Conservation (phyloP, 805 yeast genomes). For the Soucietia sequanensis region DNA sequence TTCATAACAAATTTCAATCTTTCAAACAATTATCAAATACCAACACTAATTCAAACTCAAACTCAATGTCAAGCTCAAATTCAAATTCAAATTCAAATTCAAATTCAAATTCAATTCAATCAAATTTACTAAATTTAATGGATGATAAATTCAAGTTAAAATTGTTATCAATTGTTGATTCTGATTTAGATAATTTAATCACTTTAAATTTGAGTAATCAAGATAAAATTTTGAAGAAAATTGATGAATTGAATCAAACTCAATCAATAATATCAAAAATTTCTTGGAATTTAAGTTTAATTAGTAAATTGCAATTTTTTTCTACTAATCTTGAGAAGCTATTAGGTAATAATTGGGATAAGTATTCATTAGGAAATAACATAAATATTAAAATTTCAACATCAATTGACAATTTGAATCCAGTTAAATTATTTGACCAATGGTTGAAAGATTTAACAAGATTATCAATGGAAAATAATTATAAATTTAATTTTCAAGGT, state of each 20-base stretch:
- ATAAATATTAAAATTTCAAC: constrained; percentile 50
- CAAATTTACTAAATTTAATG: constrained; percentile 21
- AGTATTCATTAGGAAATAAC: constrained; percentile 52
- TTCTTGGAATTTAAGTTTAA: constrained; percentile 16
- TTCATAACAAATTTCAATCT: constrained; percentile 21
- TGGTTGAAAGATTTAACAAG: constrained; percentile 45
- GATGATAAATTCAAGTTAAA: constrained; percentile 36
- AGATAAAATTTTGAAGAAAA: constrained; percentile 1
- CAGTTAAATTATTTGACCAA: constrained; percentile 35
- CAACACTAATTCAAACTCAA: no score
- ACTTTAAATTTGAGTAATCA: constrained; percentile 10
- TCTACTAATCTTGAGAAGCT: constrained; percentile 17
- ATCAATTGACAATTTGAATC: constrained; percentile 47
- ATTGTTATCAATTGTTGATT: constrained; percentile 26
- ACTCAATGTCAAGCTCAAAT: no score
- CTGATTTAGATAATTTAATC: constrained; percentile 22
- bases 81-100: no score
- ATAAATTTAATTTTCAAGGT: constrained; percentile 20
- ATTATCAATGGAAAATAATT: constrained; percentile 4
- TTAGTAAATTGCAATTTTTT: constrained; percentile 24
- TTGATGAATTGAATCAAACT: background rate
- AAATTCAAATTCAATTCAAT: no score
- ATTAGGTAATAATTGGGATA: constrained; percentile 37
- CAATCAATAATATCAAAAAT: constrained; percentile 8
- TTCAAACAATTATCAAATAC: constrained; percentile 9